phyloP scores from a whole-genome alignment of 495 filamentous ascomycete genomes.

The Penicillium dipodomyicola region DNA sequence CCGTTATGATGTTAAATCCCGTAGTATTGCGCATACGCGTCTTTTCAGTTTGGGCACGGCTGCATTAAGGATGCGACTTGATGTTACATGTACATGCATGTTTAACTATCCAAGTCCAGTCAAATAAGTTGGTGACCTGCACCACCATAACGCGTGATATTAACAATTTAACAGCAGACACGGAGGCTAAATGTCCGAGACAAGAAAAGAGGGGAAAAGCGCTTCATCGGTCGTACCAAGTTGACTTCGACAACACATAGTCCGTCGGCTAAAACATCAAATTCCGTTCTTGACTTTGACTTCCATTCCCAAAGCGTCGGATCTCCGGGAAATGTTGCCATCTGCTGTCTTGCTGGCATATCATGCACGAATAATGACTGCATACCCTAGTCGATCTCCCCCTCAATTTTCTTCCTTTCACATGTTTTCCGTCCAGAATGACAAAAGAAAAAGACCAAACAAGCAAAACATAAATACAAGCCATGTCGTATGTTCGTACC shows the following conservation, averaged over 20 bases:
- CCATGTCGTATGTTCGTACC: not conserved
- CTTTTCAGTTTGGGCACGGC: not conserved
- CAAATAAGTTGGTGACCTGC: not conserved
- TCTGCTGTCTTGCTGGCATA: not conserved
- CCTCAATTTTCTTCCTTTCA: not conserved
- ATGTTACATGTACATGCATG: constrained; percentile 10
- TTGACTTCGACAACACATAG: not conserved
- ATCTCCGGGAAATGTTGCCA: not conserved
- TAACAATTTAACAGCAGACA: not conserved
- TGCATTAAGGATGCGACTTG: constrained; percentile 7
- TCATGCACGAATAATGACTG: constrained; percentile 1
- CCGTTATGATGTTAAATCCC: not conserved
- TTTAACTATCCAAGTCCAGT: not conserved
- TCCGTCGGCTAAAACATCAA: not conserved
- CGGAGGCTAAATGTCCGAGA: not conserved
- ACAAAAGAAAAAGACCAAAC: not conserved
- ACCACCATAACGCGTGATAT: not conserved
- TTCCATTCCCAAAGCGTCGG: not conserved
- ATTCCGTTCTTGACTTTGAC: not conserved
- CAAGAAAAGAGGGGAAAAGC: constrained; percentile 6
- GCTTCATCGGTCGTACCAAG: not conserved
- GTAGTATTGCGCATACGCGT: not conserved
- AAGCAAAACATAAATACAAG: not conserved
- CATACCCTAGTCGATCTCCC: not conserved
- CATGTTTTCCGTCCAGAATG: not conserved